Evolutionary conservation across 768 basidiomycete genomes (phyloP).

Genomic region (Tremella mesenterica): DNA sequence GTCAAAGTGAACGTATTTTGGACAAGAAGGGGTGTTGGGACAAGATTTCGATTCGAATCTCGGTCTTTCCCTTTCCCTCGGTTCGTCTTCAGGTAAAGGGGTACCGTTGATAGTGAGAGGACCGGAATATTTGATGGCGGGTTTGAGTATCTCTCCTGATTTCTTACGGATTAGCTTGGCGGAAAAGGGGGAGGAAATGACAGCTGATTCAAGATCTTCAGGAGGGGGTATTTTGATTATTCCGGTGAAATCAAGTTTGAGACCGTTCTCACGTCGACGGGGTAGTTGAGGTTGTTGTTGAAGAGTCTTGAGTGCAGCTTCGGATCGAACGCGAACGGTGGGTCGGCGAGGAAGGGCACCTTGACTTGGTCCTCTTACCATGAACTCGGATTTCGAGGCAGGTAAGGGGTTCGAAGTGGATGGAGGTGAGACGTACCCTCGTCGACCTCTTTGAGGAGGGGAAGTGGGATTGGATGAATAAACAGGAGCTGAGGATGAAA

Average conservation of each 20-base stretch:
- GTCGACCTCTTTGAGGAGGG: constrained; percentile 1
- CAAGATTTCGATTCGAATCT: constrained; percentile 53
- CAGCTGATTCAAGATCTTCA: constrained; percentile 15
- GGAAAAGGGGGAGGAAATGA: constrained; percentile 36
- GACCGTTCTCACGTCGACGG: constrained; percentile 33
- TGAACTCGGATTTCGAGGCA: constrained; percentile 1
- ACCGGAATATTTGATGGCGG: constrained; percentile 67
- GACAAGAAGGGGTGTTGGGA: constrained; percentile 64
- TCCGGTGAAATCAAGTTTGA: constrained; percentile 41
- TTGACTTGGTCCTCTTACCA: background rate
- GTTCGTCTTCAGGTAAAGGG: constrained; percentile 11
- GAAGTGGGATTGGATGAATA: background rate
- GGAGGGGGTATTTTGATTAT: constrained; percentile 21
- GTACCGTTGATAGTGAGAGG: constrained; percentile 50
- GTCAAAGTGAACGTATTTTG: constrained; percentile 89
- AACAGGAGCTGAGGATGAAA: constrained; percentile 2
- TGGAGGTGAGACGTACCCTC: background rate
- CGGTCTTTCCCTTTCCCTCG: constrained; percentile 11
- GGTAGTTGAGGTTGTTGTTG: constrained; percentile 4
- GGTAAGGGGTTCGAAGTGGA: background rate
- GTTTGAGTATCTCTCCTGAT: constrained; percentile 84
- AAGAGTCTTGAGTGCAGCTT: constrained; percentile 10
- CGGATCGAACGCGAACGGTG: constrained; percentile 11
- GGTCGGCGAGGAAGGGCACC: constrained; percentile 4
- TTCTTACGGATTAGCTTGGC: constrained; percentile 67